Base-by-base conservation (phyloP, 1,284 basidiomycete species). In the Vanrija sp. region DNA sequence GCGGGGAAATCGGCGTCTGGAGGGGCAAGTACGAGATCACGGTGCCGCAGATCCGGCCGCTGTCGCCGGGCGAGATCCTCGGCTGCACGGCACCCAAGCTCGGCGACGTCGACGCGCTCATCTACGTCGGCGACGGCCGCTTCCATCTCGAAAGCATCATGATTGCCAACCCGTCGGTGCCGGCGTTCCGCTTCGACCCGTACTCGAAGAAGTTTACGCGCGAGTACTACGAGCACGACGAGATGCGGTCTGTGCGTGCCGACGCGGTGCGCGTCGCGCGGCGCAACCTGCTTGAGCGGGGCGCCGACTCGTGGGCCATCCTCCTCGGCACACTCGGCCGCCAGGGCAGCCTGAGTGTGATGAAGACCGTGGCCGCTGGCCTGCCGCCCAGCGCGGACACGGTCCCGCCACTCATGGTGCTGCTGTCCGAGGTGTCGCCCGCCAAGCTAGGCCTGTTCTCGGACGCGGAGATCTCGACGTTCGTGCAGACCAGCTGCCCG, bases 71-170 rank as follows among this genome's bases (percentile, higher is more conserved):
- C 39, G 96, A 99, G 76, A 91, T 98, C 40, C 78, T 99, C 5
- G 96, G 96, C 14, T 99, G 96, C 71, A 99, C 96, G 0, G 93
- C 96, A 12, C 96, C 96, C 3, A 83, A 82, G 46, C 80, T 97
- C 21, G 65, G 62, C 54, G 49, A 89, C 64, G 84, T 90, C 6
- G 93, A 97, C 68, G 93, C 91, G 0, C 73, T 97, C 21, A 80
- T 97, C 66, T 99, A 98, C 74, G 84, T 99, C 28, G 96, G 96
- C 21, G 96, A 99, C 69, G 96, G 96, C 18, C 86, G 96, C 14
- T 99, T 99, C 79, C 96, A 98, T 72, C 83, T 98, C 16, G 96
- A 99, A 76, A 89, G 90, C 14, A 94, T 98, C 73, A 99, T 98
- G 96, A 98, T 99, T 58, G 92, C 92, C 28, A 99, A 99, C 74